Evolutionary conservation across 2,329 filamentous ascomycete genomes (phyloP).

Genomic region (Alternaria angustiovoidea): DNA sequence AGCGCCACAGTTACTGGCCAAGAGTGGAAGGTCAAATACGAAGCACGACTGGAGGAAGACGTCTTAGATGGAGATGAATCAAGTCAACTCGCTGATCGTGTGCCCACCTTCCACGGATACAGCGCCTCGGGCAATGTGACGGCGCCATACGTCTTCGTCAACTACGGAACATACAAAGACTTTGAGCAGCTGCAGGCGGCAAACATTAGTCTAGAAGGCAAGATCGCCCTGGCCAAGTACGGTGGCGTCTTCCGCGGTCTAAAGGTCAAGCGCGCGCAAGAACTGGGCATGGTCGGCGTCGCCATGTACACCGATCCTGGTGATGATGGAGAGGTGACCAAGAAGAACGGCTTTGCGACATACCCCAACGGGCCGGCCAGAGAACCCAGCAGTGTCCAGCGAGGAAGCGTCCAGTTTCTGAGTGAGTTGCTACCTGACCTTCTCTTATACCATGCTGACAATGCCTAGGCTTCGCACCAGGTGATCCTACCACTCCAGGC

Average conservation of each 20-base stretch:
- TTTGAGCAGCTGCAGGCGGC: slow-evolving; percentile 81
- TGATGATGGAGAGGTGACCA: slow-evolving; percentile 83
- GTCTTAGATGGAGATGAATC: slow-evolving; percentile 84
- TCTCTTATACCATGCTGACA: slow-evolving; percentile 18
- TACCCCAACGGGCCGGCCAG: slow-evolving; percentile 90
- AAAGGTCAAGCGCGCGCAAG: slow-evolving; percentile 91
- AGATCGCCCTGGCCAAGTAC: slow-evolving; percentile 88
- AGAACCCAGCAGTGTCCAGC: slow-evolving; percentile 87
- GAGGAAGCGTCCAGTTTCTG: slow-evolving; percentile 77
- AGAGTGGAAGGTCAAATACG: slow-evolving; percentile 71
- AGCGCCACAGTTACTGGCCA: slow-evolving; percentile 40
- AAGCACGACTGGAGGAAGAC: slow-evolving; percentile 85
- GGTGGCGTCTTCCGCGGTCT: slow-evolving; percentile 87
- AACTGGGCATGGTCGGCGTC: slow-evolving; percentile 86
- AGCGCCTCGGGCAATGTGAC: slow-evolving; percentile 93
- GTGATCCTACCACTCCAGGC: slow-evolving; percentile 89
- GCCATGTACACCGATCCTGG: slow-evolving; percentile 89
- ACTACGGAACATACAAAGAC: slow-evolving; percentile 87
- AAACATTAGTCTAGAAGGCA: slow-evolving; percentile 78
- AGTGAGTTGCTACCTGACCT: slow-evolving; percentile 43
- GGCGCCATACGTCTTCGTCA: slow-evolving; percentile 84
- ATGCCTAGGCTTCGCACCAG: slow-evolving; percentile 63
- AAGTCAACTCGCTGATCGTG: slow-evolving; percentile 72
- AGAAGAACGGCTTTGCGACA: slow-evolving; percentile 77
- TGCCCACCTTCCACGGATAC: slow-evolving; percentile 95